A percentile compares a stretch with the other conserved stretches of the same genome.
Evolutionary conservation across 202 grass and related monocot species (phyloP).

Genomic region (Panicum virgatum): DNA sequence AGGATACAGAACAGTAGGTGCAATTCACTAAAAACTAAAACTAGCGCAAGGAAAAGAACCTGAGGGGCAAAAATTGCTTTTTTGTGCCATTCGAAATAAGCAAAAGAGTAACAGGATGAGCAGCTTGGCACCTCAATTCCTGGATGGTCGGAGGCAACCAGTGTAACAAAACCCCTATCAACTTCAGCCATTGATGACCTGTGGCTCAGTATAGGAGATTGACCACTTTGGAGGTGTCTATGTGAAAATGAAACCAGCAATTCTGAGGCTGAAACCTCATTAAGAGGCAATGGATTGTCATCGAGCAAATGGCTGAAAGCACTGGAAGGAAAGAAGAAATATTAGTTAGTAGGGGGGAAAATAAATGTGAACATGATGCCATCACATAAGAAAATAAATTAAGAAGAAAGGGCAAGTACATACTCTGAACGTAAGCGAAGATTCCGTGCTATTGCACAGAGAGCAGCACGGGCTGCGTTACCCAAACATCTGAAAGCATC

Average conservation of each 20-base stretch:
- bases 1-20: background rate
- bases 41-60: background rate
- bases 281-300: constrained; percentile 65
- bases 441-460: constrained; percentile 70
- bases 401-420: constrained; percentile 5
- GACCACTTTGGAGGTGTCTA: constrained; percentile 41
- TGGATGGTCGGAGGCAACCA: constrained; percentile 68
- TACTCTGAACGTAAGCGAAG: constrained; percentile 73
- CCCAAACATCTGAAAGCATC: constrained; percentile 79
- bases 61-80: background rate
- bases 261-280: constrained; percentile 63
- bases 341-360: background rate
- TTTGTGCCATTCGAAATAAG: background rate
- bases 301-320: constrained; percentile 81
- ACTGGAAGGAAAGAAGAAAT: constrained; percentile 37
- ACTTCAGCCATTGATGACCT: constrained; percentile 53
- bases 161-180: constrained; percentile 68
- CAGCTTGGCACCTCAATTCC: constrained; percentile 65
- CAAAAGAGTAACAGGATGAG: background rate
- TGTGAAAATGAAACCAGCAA: constrained; percentile 57
- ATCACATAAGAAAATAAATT: background rate
- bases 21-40: constrained; percentile 21
- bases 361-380: background rate
- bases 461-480: constrained; percentile 62
- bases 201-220: constrained; percentile 24